Evolutionary conservation across 2,329 filamentous ascomycete genomes (phyloP), one percentile per base, ranked within the genome.

Genomic region (Pseudogymnoascus sp.): DNA sequence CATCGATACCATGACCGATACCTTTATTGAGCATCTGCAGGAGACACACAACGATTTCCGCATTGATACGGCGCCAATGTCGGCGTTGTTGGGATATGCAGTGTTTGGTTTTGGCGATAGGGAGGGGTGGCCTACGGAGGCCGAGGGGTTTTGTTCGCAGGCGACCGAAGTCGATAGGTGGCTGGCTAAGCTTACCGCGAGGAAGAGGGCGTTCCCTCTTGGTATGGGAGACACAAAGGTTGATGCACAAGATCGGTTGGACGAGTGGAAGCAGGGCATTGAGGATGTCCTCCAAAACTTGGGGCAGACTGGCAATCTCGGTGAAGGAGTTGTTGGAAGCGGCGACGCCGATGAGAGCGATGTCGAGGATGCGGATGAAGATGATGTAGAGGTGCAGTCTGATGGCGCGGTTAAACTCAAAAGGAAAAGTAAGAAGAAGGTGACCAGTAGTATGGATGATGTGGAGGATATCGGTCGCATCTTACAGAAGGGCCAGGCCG

Each of bases 11-110:
- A 89, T 96, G 68, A 85, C 96, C 68, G 89, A 93, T 71, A 93
- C 86, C 14, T 93, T 97, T 73, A 79, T 97, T 24, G 86, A 91
- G 67, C 91, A 96, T 73, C 78, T 99, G 5, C 82, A 89, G 72
- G 93, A 99, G 74, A 97, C 93, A 0, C 93, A 97, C 73, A 86
- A 97, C 76, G 95, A 99, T 75, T 97, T 97, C 79, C 86, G 93
- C 64, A 96, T 99, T 68, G 93, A 97, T 70, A 96, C 92, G 0
- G 88, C 90, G 0, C 89, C 95, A 0, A 76, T 99, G 56, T 86
- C 88, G 0, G 78, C 81, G 1, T 76, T 97, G 14, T 78, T 93
- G 2, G 93, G 93, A 7, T 97, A 96, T 72, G 91, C 91, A 0
- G 92, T 97, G 0, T 97, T 97, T 77, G 95, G 95, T 0, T 89